A percentile compares a stretch with the other conserved stretches of the same genome.
Conservation (phyloP, 176 grass and related monocot species). For the Canna indica region DNA sequence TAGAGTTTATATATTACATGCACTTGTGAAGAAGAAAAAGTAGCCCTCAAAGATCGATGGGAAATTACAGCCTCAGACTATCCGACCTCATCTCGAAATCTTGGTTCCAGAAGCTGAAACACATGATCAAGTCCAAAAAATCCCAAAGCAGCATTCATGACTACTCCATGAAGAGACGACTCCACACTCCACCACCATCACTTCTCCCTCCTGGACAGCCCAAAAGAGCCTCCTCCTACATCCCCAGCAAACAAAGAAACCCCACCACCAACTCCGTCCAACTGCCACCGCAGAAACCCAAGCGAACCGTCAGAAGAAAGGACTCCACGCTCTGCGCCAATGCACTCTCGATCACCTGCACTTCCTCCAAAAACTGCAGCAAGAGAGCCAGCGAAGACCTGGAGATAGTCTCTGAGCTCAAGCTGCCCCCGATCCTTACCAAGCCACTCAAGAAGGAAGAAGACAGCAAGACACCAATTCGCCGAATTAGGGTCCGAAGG, state of each 20-base stretch:
- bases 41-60: no score
- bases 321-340: background rate
- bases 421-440: conserved; percentile 54
- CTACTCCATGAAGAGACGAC: no score
- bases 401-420: background rate
- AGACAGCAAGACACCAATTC: no score
- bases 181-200: no score
- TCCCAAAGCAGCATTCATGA: no score
- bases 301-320: background rate
- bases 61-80: conserved; percentile 30
- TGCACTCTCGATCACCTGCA: background rate
- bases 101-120: conserved; percentile 50
- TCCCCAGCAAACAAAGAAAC: conserved; percentile 12
- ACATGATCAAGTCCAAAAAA: conserved; percentile 21
- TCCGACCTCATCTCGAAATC: conserved; percentile 41
- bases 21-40: no score
- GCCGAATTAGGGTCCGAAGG: conserved; percentile 1
- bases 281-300: conserved; percentile 2
- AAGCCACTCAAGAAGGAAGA: conserved; percentile 4
- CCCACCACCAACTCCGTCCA: conserved; percentile 35
- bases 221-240: conserved; percentile 28
- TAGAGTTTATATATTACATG: no score
- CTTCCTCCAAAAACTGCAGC: background rate
- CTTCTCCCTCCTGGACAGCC: background rate
- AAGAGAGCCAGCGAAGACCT: no score